These are phyloP conservation scores for Rhodofomes roseus DNA, from an alignment of 1,284 basidiomycete species.

Conservation along the genomic window DNA sequence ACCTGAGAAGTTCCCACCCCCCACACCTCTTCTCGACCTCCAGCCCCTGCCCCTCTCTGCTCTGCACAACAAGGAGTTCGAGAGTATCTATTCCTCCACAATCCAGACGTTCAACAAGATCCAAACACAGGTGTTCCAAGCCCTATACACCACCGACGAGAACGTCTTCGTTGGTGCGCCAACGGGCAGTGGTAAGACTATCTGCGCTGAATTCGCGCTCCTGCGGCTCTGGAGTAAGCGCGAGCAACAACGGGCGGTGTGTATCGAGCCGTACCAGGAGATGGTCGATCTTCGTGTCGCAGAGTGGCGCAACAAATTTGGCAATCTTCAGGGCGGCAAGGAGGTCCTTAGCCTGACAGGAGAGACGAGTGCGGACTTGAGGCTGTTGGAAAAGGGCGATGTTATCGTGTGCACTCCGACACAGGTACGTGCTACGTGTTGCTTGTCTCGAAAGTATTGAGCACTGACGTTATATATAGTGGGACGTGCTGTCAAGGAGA, in stretches of 20 bases:
- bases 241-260: constrained; percentile 85
- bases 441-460: constrained; percentile 11
- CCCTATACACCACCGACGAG: constrained; percentile 93
- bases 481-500: constrained; percentile 94
- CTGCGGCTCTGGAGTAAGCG: constrained; percentile 88
- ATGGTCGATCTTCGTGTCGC: constrained; percentile 90
- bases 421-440: constrained; percentile 43
- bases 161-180: constrained; percentile 96
- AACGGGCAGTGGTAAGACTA: constrained; percentile 95
- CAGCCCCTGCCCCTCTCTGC: constrained; percentile 89
- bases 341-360: constrained; percentile 92
- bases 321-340: constrained; percentile 81
- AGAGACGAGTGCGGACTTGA: constrained; percentile 91
- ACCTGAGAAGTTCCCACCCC: constrained; percentile 94
- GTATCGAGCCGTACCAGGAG: constrained; percentile 94
- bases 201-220: constrained; percentile 95
- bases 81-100: constrained; percentile 76
- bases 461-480: constrained; percentile 44
- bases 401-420: constrained; percentile 90
- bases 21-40: constrained; percentile 91
- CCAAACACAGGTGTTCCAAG: constrained; percentile 98
- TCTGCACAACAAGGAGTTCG: constrained; percentile 89
- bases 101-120: constrained; percentile 96
- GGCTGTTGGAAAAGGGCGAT: constrained; percentile 88
- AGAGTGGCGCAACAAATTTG: constrained; percentile 90